Conservation (phyloP, 2,329 filamentous ascomycete species). For the Paramyrothecium sp. region DNA sequence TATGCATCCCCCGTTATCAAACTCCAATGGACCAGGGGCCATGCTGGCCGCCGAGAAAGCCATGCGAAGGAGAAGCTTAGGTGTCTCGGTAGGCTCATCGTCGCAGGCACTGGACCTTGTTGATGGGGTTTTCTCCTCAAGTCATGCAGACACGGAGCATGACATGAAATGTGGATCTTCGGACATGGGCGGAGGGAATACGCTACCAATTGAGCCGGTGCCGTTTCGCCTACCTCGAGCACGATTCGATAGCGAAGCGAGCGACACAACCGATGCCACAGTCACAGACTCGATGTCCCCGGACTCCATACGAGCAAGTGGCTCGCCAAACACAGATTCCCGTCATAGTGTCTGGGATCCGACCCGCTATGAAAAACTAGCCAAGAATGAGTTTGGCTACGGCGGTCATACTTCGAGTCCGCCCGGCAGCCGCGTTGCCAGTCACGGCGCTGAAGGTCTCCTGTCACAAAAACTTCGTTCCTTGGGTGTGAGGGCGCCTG, state of each 20-base stretch:
- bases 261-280: conserved; percentile 21
- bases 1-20: conserved; percentile 41
- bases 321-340: conserved; percentile 34
- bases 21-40: conserved; percentile 40
- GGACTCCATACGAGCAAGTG: conserved; percentile 24
- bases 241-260: conserved; percentile 28
- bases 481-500: conserved; percentile 47
- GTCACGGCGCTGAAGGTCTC: conserved; percentile 58
- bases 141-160: background rate
- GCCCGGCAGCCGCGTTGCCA: conserved; percentile 33
- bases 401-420: conserved; percentile 51
- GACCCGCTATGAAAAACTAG: conserved; percentile 64
- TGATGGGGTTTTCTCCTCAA: conserved; percentile 22
- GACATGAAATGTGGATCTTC: conserved; percentile 8
- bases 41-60: conserved; percentile 59
- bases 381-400: conserved; percentile 62
- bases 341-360: conserved; percentile 27
- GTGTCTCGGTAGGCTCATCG: conserved; percentile 36
- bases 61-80: conserved; percentile 56
- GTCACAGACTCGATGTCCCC: conserved; percentile 20
- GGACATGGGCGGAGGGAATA: conserved; percentile 25
- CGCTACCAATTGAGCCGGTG: conserved; percentile 46
- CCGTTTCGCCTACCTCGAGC: conserved; percentile 43
- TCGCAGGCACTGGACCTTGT: conserved; percentile 31
- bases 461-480: conserved; percentile 68